Conservation (phyloP, 768 basidiomycete genomes). For the Naganishia vishniacii region DNA sequence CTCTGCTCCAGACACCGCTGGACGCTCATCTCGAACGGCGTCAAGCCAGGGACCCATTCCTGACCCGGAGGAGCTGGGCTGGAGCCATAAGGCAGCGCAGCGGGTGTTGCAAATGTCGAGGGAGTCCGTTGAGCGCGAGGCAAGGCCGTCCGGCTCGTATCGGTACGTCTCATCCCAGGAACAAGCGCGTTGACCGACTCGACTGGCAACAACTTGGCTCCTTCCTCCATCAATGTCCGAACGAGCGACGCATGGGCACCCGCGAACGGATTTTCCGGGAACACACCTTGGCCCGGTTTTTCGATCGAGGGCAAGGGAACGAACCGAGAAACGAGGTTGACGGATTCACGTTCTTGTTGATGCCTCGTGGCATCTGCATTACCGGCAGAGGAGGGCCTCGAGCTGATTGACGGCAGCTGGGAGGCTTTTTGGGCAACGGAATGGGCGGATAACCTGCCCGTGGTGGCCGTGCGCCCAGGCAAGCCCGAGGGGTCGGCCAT, state of each 20-base stretch:
- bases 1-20: slow-evolving; percentile 24
- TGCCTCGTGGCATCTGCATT: not conserved
- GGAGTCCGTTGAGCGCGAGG: not conserved
- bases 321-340: slow-evolving; percentile 24
- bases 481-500: not conserved
- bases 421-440: slow-evolving; percentile 22
- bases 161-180: not conserved
- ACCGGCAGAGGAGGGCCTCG: not conserved
- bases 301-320: slow-evolving; percentile 1
- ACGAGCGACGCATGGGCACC: slow-evolving; percentile 10
- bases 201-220: not conserved
- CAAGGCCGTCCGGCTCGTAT: not conserved
- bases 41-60: slow-evolving; percentile 22
- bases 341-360: slow-evolving; percentile 14
- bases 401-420: slow-evolving; percentile 6
- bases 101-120: not conserved
- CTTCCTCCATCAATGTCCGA: slow-evolving; percentile 25
- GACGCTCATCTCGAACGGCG: slow-evolving; percentile 28
- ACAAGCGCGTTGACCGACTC: not conserved
- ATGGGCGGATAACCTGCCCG: slow-evolving; percentile 17
- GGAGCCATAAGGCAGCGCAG: not conserved
- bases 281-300: not conserved
- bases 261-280: slow-evolving; percentile 19
- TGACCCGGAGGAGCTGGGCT: not conserved
- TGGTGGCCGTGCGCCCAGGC: not conserved